Evolutionary conservation across 1,284 basidiomycete species (phyloP).

Genomic region (Wolfiporia cocos): DNA sequence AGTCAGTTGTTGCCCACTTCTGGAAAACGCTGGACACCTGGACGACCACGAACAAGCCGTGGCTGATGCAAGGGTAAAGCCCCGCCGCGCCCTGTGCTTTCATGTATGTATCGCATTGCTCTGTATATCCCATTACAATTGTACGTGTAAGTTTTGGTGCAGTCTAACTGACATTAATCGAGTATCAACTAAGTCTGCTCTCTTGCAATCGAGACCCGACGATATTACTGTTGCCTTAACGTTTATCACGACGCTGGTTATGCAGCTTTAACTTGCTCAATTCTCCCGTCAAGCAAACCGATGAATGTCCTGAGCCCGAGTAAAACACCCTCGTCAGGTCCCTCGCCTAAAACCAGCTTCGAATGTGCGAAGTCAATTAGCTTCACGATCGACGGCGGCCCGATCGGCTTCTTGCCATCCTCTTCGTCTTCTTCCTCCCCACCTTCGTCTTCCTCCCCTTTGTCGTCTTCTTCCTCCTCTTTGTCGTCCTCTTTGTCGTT

Average conservation of each 20-base stretch:
- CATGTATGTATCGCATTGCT: background rate
- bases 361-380: slow-evolving; percentile 97
- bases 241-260: too few relatives aligned
- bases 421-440: slow-evolving; percentile 27
- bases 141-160: background rate
- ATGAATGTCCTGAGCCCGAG: slow-evolving; percentile 64
- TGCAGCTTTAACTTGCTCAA: slow-evolving; percentile 22
- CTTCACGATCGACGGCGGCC: slow-evolving; percentile 61
- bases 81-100: too few relatives aligned
- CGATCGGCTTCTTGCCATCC: slow-evolving; percentile 29
- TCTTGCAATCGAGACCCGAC: too few relatives aligned
- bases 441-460: slow-evolving; percentile 14
- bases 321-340: slow-evolving; percentile 76
- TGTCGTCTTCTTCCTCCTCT: slow-evolving; percentile 24
- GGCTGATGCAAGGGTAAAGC: slow-evolving; percentile 43
- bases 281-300: slow-evolving; percentile 49
- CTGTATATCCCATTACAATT: background rate
- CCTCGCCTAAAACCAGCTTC: slow-evolving; percentile 59
- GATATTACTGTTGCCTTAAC: too few relatives aligned
- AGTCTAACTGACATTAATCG: background rate
- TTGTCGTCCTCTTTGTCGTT: slow-evolving; percentile 34
- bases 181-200: too few relatives aligned
- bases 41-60: slow-evolving; percentile 77
- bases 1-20: slow-evolving; percentile 90
- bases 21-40: slow-evolving; percentile 90